A percentile compares a stretch with the other conserved stretches of the same genome.
These are phyloP conservation scores for Boletus rubroflammeus DNA, from an alignment of 768 basidiomycete genomes.

Conservation along the genomic window DNA sequence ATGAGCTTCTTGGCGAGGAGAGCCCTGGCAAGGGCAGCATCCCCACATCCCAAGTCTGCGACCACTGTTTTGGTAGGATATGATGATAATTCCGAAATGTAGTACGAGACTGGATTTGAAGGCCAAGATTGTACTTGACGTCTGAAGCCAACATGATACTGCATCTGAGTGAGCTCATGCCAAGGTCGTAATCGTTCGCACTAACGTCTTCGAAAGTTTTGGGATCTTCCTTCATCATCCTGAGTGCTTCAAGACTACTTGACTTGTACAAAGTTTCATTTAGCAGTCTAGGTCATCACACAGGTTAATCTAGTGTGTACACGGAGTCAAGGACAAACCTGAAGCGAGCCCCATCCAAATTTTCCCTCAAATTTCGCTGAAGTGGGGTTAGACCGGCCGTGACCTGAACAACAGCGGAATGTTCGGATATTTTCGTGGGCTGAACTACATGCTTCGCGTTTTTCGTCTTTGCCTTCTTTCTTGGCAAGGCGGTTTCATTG, in stretches of 20 bases:
- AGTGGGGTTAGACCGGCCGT: slow-evolving; percentile 55
- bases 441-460: slow-evolving; percentile 17
- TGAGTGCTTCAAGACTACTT: slow-evolving; percentile 64
- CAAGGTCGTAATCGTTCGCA: slow-evolving; percentile 10
- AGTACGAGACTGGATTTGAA: slow-evolving; percentile 85
- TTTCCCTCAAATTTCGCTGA: slow-evolving; percentile 76
- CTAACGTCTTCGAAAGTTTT: slow-evolving; percentile 78
- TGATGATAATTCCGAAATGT: slow-evolving; percentile 59
- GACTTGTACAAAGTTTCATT: slow-evolving; percentile 94
- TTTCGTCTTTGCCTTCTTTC: slow-evolving; percentile 20
- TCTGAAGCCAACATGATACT: slow-evolving; percentile 95
- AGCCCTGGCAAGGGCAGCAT: slow-evolving; percentile 78
- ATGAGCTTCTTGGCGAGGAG: slow-evolving; percentile 65
- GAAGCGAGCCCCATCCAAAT: slow-evolving; percentile 83
- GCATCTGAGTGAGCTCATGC: slow-evolving; percentile 12
- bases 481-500: slow-evolving; percentile 1
- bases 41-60: slow-evolving; percentile 94
- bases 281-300: slow-evolving; percentile 55
- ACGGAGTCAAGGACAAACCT: slow-evolving; percentile 41
- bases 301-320: slow-evolving; percentile 6
- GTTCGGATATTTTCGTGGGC: slow-evolving; percentile 18
- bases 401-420: slow-evolving; percentile 9
- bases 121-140: slow-evolving; percentile 93
- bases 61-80: slow-evolving; percentile 71
- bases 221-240: slow-evolving; percentile 83